Evolutionary conservation across 805 yeast species (phyloP).

Genomic region (Kazachstania africana): DNA sequence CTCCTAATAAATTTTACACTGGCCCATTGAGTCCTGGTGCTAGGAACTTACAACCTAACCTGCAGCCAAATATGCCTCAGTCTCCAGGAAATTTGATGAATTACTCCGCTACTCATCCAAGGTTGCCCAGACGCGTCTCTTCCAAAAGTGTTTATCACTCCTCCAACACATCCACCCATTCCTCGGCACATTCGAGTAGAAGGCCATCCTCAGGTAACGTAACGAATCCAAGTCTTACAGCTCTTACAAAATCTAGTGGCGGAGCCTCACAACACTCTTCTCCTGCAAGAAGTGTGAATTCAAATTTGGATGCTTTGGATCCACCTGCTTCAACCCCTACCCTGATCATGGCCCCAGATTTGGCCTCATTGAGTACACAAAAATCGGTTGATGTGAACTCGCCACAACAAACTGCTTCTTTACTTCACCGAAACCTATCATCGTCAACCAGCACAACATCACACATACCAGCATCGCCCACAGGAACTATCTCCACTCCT

Average conservation of each 20-base stretch:
- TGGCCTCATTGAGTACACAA: conserved; percentile 16
- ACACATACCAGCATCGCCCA: background rate
- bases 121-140: too few relatives aligned
- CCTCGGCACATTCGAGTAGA: conserved; percentile 4
- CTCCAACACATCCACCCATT: conserved; percentile 42
- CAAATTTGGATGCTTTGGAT: background rate
- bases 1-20: too few relatives aligned
- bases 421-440: background rate
- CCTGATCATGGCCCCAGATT: conserved; percentile 5
- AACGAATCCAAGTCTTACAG: background rate
- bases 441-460: background rate
- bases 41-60: too few relatives aligned
- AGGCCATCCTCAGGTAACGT: conserved; percentile 4
- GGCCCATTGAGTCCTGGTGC: too few relatives aligned
- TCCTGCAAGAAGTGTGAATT: background rate
- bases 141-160: too few relatives aligned
- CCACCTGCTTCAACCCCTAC: background rate
- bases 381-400: conserved; percentile 10
- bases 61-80: too few relatives aligned
- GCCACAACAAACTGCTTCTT: conserved; percentile 2
- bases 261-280: conserved; percentile 1
- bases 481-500: too few relatives aligned
- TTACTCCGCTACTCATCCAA: too few relatives aligned
- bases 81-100: too few relatives aligned
- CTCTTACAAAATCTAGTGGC: background rate